These are phyloP conservation scores for Narthecium ossifragum DNA, from an alignment of 106 monocot genomes.

Conservation along the genomic window DNA sequence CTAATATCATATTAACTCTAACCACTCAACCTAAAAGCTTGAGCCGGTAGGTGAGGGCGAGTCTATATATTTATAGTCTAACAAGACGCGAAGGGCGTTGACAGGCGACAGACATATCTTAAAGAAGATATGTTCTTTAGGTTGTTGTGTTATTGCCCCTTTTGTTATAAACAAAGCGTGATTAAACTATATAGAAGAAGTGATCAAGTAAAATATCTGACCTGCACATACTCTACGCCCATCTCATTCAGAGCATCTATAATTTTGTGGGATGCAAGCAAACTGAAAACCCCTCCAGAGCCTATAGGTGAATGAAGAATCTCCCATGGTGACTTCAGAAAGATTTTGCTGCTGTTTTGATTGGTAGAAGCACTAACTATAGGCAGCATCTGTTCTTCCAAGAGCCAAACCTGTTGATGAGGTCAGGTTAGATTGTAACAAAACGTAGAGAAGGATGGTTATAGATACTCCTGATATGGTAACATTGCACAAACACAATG, in stretches of 20 bases:
- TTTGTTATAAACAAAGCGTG: too few relatives aligned
- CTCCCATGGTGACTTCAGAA: slow-evolving; percentile 64
- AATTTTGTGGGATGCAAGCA: slow-evolving; percentile 43
- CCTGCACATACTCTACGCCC: slow-evolving; percentile 78
- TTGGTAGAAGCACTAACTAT: slow-evolving; percentile 23
- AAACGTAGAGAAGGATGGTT: too few relatives aligned
- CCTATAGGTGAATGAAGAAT: slow-evolving; percentile 61
- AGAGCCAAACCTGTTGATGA: slow-evolving; percentile 52
- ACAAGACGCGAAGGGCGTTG: too few relatives aligned
- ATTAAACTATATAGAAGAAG: too few relatives aligned
- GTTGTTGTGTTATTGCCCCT: too few relatives aligned
- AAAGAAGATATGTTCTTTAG: too few relatives aligned
- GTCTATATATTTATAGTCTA: too few relatives aligned
- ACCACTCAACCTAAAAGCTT: too few relatives aligned
- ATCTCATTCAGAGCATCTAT: slow-evolving; percentile 42
- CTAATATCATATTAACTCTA: too few relatives aligned
- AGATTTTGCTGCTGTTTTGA: slow-evolving; percentile 28
- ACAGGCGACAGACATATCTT: too few relatives aligned
- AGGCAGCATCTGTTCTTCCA: slow-evolving; percentile 70
- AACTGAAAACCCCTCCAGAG: slow-evolving; percentile 63
- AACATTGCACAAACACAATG: background rate
- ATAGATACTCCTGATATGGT: background rate
- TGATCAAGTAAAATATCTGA: slow-evolving; percentile 12
- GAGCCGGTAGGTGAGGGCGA: too few relatives aligned
- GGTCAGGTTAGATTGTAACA: too few relatives aligned